A percentile compares a stretch with the other conserved stretches of the same genome.
Conservation (phyloP, 495 filamentous ascomycete species). For the Aspergillus incahuasiensis region DNA sequence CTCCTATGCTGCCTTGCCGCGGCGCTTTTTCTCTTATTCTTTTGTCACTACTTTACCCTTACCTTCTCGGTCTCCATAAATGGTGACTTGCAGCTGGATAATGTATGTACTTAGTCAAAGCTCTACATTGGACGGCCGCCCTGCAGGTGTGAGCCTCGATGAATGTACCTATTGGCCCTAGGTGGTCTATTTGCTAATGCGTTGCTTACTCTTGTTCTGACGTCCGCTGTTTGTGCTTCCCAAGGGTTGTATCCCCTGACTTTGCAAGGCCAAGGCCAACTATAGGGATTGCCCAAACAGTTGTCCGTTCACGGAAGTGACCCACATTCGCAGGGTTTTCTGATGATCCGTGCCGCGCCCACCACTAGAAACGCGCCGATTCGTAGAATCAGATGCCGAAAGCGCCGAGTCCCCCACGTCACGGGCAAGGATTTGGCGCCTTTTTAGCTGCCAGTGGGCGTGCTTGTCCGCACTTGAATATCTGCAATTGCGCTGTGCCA, state of each 20-base stretch:
- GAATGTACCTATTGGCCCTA: conserved; percentile 10
- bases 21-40: conserved; percentile 16
- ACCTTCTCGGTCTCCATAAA: conserved; percentile 28
- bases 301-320: conserved; percentile 14
- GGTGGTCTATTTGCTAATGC: not conserved
- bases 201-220: not conserved
- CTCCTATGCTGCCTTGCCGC: conserved; percentile 9
- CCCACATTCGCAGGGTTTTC: conserved; percentile 14
- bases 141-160: conserved; percentile 12
- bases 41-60: conserved; percentile 19
- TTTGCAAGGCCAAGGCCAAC: not conserved
- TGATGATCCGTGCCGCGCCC: conserved; percentile 18
- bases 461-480: not conserved
- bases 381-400: conserved; percentile 27
- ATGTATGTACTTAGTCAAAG: conserved; percentile 45
- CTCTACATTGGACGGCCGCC: conserved; percentile 22
- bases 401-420: conserved; percentile 37
- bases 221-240: too few species aligned
- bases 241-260: too few species aligned
- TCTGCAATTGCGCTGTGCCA: conserved; percentile 1
- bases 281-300: conserved; percentile 12
- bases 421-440: conserved; percentile 19
- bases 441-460: not conserved
- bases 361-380: conserved; percentile 31
- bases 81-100: conserved; percentile 38